Evolutionary conservation across 805 yeast species (phyloP).

Genomic region (Nakazawaea anatomiae): DNA sequence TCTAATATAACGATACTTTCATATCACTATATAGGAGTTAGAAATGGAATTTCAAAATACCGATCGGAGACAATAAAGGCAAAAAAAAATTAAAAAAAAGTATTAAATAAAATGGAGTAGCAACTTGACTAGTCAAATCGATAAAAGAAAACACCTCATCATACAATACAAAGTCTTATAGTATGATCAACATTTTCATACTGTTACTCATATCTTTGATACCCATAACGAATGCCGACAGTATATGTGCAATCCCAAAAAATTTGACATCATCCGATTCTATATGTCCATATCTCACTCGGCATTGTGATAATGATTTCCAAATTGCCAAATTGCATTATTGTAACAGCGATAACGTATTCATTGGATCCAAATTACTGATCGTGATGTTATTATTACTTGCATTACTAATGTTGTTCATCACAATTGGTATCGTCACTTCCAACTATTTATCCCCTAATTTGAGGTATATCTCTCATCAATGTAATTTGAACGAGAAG

Average conservation of each 20-base stretch:
- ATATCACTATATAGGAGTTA: too few species aligned
- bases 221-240: neutral
- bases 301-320: slow-evolving; percentile 1
- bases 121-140: neutral
- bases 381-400: slow-evolving; percentile 10
- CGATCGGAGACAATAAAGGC: too few species aligned
- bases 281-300: neutral
- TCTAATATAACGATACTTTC: too few species aligned
- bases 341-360: neutral
- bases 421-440: slow-evolving; percentile 71
- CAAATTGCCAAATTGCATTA: slow-evolving; percentile 1
- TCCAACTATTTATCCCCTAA: slow-evolving; percentile 81
- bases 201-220: neutral
- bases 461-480: slow-evolving; percentile 55
- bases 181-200: neutral
- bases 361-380: neutral
- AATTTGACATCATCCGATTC: neutral
- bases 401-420: slow-evolving; percentile 38
- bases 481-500: slow-evolving; percentile 63
- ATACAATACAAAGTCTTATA: neutral
- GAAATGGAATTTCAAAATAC: too few species aligned
- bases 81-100: too few species aligned
- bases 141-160: too few species aligned
- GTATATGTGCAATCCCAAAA: neutral
- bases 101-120: too few species aligned